Evolutionary conservation across 805 yeast genomes (phyloP).

Genomic region (Priceomyces fermenticarens): DNA sequence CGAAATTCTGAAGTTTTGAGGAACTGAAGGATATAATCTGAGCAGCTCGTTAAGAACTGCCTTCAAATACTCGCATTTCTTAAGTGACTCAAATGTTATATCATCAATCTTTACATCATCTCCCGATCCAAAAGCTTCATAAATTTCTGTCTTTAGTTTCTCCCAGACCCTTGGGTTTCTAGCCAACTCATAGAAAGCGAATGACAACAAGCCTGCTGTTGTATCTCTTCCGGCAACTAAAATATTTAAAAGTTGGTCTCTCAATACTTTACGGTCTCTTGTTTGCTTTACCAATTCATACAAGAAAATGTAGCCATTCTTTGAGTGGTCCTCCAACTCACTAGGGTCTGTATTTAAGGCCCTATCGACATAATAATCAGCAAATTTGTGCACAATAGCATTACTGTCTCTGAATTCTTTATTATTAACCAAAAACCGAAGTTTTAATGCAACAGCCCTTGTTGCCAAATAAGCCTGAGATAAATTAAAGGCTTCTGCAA

Average conservation of each 20-base stretch:
- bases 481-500: conserved; percentile 25
- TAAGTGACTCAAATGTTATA: conserved; percentile 46
- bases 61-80: conserved; percentile 45
- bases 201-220: conserved; percentile 48
- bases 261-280: conserved; percentile 42
- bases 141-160: conserved; percentile 35
- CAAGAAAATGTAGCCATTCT: conserved; percentile 43
- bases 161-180: conserved; percentile 37
- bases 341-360: conserved; percentile 30
- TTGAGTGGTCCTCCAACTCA: conserved; percentile 27
- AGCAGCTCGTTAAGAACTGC: conserved; percentile 46
- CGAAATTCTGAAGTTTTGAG: conserved; percentile 46
- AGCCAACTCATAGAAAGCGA: conserved; percentile 42
- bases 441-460: conserved; percentile 10
- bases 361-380: conserved; percentile 35
- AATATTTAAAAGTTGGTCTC: conserved; percentile 50
- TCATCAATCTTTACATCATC: conserved; percentile 30
- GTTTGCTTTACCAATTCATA: conserved; percentile 48
- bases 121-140: conserved; percentile 28
- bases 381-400: conserved; percentile 26
- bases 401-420: conserved; percentile 27
- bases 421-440: conserved; percentile 14
- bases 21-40: conserved; percentile 52
- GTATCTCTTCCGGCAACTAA: conserved; percentile 55
- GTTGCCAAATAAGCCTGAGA: conserved; percentile 25